Evolutionary conservation across 331 rosid genomes (phyloP), one percentile per base, ranked within the genome.

Genomic region (Pyracantha coccinea): DNA sequence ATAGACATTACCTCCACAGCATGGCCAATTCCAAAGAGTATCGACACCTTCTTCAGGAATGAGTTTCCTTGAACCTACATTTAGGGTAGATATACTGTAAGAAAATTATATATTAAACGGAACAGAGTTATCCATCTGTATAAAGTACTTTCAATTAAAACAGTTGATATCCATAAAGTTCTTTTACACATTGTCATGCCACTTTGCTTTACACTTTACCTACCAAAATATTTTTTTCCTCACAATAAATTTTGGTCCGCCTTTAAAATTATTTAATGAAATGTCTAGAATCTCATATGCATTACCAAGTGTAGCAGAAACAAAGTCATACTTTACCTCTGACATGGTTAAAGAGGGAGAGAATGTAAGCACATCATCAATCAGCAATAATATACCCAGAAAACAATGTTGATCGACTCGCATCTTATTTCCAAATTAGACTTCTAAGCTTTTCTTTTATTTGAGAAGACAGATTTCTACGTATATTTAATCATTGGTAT

Each of bases 21-120:
- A 80, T 86, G 91, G 71, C 96, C 95, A 85, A 86, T 78, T 61
- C 97, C 99, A 75, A 94, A 90, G 81, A 94, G 71, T 44, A 86
- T 69, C 11, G 96, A 66, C 66, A 84, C 74, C 85, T 94, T 94
- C 88, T 94, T 94, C 83, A 83, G 96, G 89, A 94, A 94, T 5
- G 99, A 94, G 86, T 94, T 94, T 72, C 99, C 99, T 66, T 86
- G 97, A 85, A 82, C 86, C 99, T 94, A 89, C 85, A 85, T 68
- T 80, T 71, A 80, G 69, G 20, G 9, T 52, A 66, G 61, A 78
- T 27, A 84, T 68, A 58, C n/a, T n/a, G 57, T 57, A 41, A 78
- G 66, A 21, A 27, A 50, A 55, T 17, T 31, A 44, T 25, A 79
- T 45, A 44, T 75, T 24, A 19, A 53, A 73, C 67, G n/a, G 11